These are phyloP conservation scores for Schwanniomyces etchellsii DNA, from an alignment of 1,139 yeast genomes.

Conservation along the genomic window DNA sequence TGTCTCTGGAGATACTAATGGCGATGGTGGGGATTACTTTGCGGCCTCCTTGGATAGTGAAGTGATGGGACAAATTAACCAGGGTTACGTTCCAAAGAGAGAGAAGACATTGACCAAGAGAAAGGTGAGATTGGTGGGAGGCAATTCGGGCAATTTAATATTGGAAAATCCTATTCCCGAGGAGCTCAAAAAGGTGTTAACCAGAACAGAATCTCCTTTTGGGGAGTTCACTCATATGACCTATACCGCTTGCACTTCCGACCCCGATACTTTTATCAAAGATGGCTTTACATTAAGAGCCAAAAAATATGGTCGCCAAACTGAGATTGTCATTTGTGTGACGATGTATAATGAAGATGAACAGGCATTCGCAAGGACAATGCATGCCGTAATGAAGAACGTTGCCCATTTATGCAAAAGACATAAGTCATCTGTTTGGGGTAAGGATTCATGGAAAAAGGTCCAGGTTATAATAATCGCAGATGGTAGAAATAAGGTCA, in stretches of 20 bases:
- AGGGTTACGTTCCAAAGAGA: constrained; percentile 34
- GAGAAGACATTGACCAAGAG: constrained; percentile 33
- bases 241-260: constrained; percentile 88
- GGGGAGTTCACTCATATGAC: constrained; percentile 95
- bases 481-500: constrained; percentile 87
- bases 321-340: constrained; percentile 82
- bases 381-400: constrained; percentile 91
- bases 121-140: constrained; percentile 58
- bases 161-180: constrained; percentile 92
- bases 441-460: constrained; percentile 93
- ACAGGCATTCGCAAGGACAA: constrained; percentile 77
- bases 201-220: constrained; percentile 66
- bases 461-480: constrained; percentile 85
- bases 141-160: constrained; percentile 69
- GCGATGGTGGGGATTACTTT: constrained; percentile 32
- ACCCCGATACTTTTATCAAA: constrained; percentile 75
- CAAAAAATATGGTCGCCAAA: constrained; percentile 78
- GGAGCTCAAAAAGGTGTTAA: constrained; percentile 70
- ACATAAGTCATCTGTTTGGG: constrained; percentile 83
- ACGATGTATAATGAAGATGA: constrained; percentile 98
- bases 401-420: constrained; percentile 82
- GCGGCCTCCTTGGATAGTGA: constrained; percentile 42
- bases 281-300: constrained; percentile 84
- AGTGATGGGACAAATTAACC: constrained; percentile 38
- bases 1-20: constrained; percentile 13